phyloP scores from a whole-genome alignment of 2,329 filamentous ascomycete species.

The Talaromyces sp. region DNA sequence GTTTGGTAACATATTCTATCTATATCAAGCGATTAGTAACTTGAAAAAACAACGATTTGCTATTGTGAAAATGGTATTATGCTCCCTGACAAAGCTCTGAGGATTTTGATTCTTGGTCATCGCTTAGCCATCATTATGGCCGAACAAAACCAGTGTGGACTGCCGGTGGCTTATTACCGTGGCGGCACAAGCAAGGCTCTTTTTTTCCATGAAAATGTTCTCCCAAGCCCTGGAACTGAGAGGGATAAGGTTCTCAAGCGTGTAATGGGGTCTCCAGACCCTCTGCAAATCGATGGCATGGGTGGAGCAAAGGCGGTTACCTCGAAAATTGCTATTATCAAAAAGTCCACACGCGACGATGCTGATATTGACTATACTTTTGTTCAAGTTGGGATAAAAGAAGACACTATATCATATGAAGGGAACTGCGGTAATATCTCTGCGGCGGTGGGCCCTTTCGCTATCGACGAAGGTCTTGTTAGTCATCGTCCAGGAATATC shows the following conservation, averaged over 20 bases:
- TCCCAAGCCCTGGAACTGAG: slow-evolving; percentile 30
- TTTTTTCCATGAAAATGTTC: slow-evolving; percentile 45
- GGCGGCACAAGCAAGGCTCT: slow-evolving; percentile 60
- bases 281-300: slow-evolving; percentile 7
- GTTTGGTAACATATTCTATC: no score
- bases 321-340: slow-evolving; percentile 9
- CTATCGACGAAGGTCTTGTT: slow-evolving; percentile 15
- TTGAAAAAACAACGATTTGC: no score
- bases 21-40: no score
- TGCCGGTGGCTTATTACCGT: slow-evolving; percentile 46
- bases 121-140: background rate
- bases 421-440: slow-evolving; percentile 16
- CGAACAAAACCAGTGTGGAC: slow-evolving; percentile 15
- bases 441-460: slow-evolving; percentile 14
- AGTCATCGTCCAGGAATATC: slow-evolving; percentile 6
- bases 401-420: slow-evolving; percentile 4
- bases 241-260: slow-evolving; percentile 12
- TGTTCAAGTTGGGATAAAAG: slow-evolving; percentile 1
- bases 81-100: no score
- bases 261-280: slow-evolving; percentile 14
- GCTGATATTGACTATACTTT: slow-evolving; percentile 9
- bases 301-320: slow-evolving; percentile 7
- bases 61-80: no score
- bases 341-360: background rate
- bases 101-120: background rate